Evolutionary conservation across 257 asterid species (phyloP), one percentile per base, ranked within the genome.

Genomic region (Przewalskia tangutica): DNA sequence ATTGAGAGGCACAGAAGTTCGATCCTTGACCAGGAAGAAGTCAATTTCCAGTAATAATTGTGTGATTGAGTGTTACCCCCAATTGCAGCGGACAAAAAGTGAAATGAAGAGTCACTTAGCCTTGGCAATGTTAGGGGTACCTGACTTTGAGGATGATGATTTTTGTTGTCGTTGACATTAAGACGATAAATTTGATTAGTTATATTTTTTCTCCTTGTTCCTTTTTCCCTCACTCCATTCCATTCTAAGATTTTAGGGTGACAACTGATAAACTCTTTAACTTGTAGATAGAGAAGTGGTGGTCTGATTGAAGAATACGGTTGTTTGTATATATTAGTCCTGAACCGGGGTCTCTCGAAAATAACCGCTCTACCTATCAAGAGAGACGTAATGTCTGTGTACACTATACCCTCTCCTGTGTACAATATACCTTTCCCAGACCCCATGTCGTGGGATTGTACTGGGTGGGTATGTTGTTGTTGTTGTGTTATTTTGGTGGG

Each of bases 81-180:
- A 88, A 40, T 80, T 87, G 88, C 90, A 87, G 66, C 90, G 84
- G 83, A 89, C 93, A 0, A 91, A 86, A 83, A 95, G 92, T 79
- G 97, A 95, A 85, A 92, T 90, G 94, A 92, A 85, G 77, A 88
- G 88, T 86, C 98, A 96, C 84, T 90, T 94, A 42, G 94, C 98
- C 14, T 81, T 96, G 86, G 99, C 99, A 64, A 94, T 96, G 99
- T 86, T 91, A 7, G 99, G 97, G 68, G 95, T 92, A 36, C 12
- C 88, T 2, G 98, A 96, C 79, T 85, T 89, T 13, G 98, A 91
- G 66, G 97, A 90, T 0, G 98, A 89, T 3, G 92, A 89, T 75
- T 81, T 87, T 40, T 76, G 88, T 78, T 83, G 91, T 86, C 89
- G 93, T 80, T 92, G 92, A 95, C 23, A 50, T 77, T 13, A 60